A percentile compares a stretch with the other conserved stretches of the same genome.
Evolutionary conservation across 176 grass and related monocot species (phyloP).

Genomic region (Avena sativa): DNA sequence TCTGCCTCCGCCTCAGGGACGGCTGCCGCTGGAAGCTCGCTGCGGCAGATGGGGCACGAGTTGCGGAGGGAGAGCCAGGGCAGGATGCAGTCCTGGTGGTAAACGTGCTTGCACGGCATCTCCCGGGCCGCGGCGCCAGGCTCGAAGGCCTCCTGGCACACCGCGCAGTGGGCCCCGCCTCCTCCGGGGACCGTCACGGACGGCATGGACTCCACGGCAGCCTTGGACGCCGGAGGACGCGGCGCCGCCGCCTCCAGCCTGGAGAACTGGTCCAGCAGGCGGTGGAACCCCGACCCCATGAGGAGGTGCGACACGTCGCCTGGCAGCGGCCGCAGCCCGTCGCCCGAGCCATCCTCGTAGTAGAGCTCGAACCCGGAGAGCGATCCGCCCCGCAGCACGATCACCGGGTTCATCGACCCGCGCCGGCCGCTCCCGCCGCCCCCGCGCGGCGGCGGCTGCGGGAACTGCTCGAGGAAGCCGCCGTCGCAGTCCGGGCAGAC

Average conservation of each 20-base stretch:
- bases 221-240: constrained; percentile 75
- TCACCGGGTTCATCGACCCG: constrained; percentile 72
- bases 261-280: constrained; percentile 77
- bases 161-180: constrained; percentile 61
- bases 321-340: constrained; percentile 66
- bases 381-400: constrained; percentile 73
- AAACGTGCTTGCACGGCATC: constrained; percentile 99
- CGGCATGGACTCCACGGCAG: constrained; percentile 70
- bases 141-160: constrained; percentile 94
- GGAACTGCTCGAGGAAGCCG: constrained; percentile 81
- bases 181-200: constrained; percentile 44
- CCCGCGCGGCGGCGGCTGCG: constrained; percentile 41
- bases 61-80: constrained; percentile 97
- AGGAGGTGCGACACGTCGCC: constrained; percentile 71
- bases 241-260: constrained; percentile 60
- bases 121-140: constrained; percentile 70
- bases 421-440: constrained; percentile 59
- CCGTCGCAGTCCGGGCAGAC: constrained; percentile 80
- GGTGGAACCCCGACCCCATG: constrained; percentile 75
- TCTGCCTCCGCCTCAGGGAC: constrained; percentile 42
- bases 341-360: constrained; percentile 77
- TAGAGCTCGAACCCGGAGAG: constrained; percentile 70
- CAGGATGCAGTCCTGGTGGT: constrained; percentile 94
- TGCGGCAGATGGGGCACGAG: constrained; percentile 94
- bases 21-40: constrained; percentile 52